phyloP scores from a whole-genome alignment of 106 monocot species.

The Acorus gramineus region DNA sequence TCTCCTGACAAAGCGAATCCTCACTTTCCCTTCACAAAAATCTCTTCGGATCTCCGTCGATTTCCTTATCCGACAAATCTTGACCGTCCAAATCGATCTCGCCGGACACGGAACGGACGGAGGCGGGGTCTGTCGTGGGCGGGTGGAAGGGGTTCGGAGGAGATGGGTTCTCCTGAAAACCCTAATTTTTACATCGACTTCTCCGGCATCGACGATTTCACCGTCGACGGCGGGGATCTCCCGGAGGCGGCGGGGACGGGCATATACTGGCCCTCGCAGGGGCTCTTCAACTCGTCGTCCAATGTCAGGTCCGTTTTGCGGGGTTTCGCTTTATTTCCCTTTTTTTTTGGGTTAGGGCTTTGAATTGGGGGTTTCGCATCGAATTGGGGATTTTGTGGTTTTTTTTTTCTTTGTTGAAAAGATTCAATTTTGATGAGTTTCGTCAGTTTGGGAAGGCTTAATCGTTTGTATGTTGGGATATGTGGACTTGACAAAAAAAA shows the following conservation, averaged over 20 bases:
- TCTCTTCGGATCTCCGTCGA: too few relatives aligned
- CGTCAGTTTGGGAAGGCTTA: too few relatives aligned
- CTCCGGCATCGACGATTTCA: conserved; percentile 18
- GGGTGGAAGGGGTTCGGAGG: not conserved
- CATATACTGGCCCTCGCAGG: conserved; percentile 12
- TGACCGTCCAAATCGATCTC: not conserved
- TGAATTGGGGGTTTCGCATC: too few relatives aligned
- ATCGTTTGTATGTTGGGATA: too few relatives aligned
- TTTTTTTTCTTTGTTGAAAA: too few relatives aligned
- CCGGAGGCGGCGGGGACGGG: not conserved
- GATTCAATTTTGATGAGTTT: too few relatives aligned
- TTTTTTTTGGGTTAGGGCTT: too few relatives aligned
- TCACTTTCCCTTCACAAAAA: too few relatives aligned
- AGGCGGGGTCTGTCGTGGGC: not conserved
- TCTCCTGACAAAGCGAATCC: too few relatives aligned
- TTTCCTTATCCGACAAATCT: not conserved
- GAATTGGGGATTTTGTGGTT: too few relatives aligned
- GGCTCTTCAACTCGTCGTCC: not conserved
- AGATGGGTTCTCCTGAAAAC: conserved; percentile 21
- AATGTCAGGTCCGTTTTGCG: conserved; percentile 4
- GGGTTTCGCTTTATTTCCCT: not conserved
- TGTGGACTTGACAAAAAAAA: too few relatives aligned
- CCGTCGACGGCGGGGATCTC: conserved; percentile 6
- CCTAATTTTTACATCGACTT: conserved; percentile 22
- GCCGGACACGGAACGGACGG: not conserved